Base-by-base conservation (phyloP, 805 yeast species). In the Danielia oregonensis region DNA sequence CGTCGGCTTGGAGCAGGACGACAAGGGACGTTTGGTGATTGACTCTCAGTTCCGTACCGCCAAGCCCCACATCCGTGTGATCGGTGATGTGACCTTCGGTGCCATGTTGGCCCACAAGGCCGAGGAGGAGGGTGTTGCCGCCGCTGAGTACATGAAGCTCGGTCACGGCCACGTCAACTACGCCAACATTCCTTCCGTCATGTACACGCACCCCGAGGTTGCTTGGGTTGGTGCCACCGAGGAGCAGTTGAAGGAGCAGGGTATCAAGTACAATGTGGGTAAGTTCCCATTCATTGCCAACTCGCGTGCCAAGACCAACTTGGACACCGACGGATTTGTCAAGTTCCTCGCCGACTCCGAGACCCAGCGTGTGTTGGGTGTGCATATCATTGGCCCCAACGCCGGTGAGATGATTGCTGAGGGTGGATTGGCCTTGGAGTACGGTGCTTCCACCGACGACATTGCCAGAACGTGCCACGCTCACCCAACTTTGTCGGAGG, bases 401-500 rank as follows among this genome's bases (percentile, higher is more conserved):
- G 99, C 99, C 40, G 98, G 99, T 70, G 99, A 93, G 75, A 86
- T 93, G 96, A 93, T 93, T 62, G 97, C 95, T 48, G 98, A 94
- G 74, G 97, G 88, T 45, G 95, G 96, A 49, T 76, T 93, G 60
- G 99, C 99, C 29, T 65, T 93, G 45, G 99, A 93, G 72, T 93
- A 93, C 70, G 99, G 99, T 64, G 99, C 98, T 36, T 82, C 95
- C 33, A 86, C 96, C 34, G 99, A 93, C 72, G 99, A 93, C 61
- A 75, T 93, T 54, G 95, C 97, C 44, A 85, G 98, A 72, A 86
- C 87, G 26, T 91, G 97, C 65, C 98, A 93, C 58, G 97, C 98
- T 39, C 99, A 93, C 70, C 99, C 99, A 63, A 93, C 99, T 24
- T 74, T 93, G 51, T 75, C 96, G 17, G 99, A 93, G 75, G 97